Evolutionary conservation across 345 rosid genomes (phyloP).

Genomic region (Litchi chinensis): DNA sequence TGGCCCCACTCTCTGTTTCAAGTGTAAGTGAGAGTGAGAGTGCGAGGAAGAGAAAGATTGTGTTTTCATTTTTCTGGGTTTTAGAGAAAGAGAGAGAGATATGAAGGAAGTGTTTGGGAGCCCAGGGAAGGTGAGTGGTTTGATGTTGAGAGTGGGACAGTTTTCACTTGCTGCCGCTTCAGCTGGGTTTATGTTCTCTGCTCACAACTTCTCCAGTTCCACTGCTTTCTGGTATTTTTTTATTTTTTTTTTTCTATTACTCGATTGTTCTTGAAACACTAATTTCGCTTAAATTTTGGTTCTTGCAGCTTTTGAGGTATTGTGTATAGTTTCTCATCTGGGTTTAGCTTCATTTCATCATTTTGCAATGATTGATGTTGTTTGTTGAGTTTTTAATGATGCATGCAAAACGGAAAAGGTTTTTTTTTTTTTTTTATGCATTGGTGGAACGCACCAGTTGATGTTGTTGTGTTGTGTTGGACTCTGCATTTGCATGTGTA

Average conservation of each 20-base stretch:
- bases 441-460: not conserved
- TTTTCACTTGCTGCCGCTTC: constrained; percentile 46
- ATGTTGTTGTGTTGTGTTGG: not conserved
- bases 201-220: constrained; percentile 36
- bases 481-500: not conserved
- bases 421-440: not conserved
- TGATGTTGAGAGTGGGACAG: constrained; percentile 44
- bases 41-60: not conserved
- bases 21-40: not conserved
- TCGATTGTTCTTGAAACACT: not conserved
- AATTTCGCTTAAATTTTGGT: not conserved
- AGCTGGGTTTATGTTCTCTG: constrained; percentile 41
- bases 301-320: not conserved
- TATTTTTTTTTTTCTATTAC: not conserved
- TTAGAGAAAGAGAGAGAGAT: not conserved
- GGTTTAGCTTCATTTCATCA: not conserved
- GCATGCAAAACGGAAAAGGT: not conserved
- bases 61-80: not conserved
- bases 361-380: not conserved
- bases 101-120: constrained; percentile 48
- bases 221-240: constrained; percentile 48
- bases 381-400: not conserved
- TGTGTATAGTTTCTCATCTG: not conserved
- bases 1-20: not conserved
- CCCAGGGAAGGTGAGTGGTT: constrained; percentile 50